These are phyloP conservation scores for Candida schatavii DNA, from an alignment of 805 yeast genomes.

Conservation along the genomic window DNA sequence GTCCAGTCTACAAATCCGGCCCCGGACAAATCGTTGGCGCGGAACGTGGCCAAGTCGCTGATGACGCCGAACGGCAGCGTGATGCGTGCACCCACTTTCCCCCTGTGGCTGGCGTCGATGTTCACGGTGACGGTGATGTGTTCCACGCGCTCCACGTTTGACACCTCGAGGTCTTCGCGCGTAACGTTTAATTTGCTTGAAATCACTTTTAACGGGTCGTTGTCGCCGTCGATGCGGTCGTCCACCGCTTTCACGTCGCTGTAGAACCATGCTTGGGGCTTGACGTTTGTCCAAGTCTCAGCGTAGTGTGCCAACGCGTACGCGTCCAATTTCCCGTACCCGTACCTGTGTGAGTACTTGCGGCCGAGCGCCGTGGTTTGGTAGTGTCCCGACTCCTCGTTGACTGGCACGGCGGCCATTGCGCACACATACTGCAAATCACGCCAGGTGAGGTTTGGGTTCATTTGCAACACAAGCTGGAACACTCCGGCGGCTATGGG, in stretches of 20 bases:
- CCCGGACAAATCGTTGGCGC: slow-evolving; percentile 54
- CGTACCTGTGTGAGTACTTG: slow-evolving; percentile 79
- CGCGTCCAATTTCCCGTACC: slow-evolving; percentile 91
- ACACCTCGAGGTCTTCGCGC: slow-evolving; percentile 44
- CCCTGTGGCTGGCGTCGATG: slow-evolving; percentile 63
- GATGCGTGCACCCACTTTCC: slow-evolving; percentile 62
- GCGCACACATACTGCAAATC: slow-evolving; percentile 87
- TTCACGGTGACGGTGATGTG: slow-evolving; percentile 83
- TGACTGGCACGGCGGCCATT: slow-evolving; percentile 64
- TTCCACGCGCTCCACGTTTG: slow-evolving; percentile 72
- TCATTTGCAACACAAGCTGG: slow-evolving; percentile 74
- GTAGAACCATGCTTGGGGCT: slow-evolving; percentile 85
- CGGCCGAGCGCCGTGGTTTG: slow-evolving; percentile 67
- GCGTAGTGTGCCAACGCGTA: slow-evolving; percentile 70
- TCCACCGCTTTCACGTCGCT: slow-evolving; percentile 39
- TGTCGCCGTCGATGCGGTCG: slow-evolving; percentile 14
- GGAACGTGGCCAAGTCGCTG: slow-evolving; percentile 69
- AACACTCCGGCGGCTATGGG: slow-evolving; percentile 97
- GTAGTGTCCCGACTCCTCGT: slow-evolving; percentile 68
- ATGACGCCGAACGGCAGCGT: slow-evolving; percentile 72
- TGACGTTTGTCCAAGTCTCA: slow-evolving; percentile 73
- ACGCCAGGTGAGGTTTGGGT: slow-evolving; percentile 92
- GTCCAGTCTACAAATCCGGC: slow-evolving; percentile 80
- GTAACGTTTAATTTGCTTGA: slow-evolving; percentile 41
- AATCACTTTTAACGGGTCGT: slow-evolving; percentile 15